Evolutionary conservation across 768 basidiomycete species (phyloP), one percentile per base, ranked within the genome.

Genomic region (Pulveroboletus ravenelii): DNA sequence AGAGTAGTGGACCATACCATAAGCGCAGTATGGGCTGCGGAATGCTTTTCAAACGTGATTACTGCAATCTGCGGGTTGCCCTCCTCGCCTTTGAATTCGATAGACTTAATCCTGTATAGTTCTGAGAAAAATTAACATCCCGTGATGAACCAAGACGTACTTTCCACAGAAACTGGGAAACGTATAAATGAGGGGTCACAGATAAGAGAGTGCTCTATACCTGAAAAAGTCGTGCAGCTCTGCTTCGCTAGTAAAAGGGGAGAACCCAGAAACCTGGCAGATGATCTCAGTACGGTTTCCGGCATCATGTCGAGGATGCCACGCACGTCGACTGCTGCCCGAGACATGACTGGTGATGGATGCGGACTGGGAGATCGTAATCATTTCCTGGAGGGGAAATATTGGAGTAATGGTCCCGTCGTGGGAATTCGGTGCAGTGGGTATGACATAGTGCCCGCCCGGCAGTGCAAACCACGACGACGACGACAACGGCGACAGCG

Each of bases 221-320:
- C 82, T 78, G 74, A 93, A 91, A 71, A 88, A 92, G 55, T 93
- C 85, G 56, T 80, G 71, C 48, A 97, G 76, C 51, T 87, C 80
- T 17, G 73, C 64, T 62, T 88, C 72, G 20, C 79, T 82, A 12
- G 89, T 93, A 36, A 71, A 68, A 2, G 83, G 66, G 6, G 87
- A 70, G 62, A 96, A 79, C 43, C 78, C 79, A 17, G 85, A 77
- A 45, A 95, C 90, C 87, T 92, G 54, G 25, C 1, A 14, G 7
- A 9, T 35, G 17, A 43, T 27, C 41, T 51, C 25, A 51, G 48
- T 6, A 4, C 1, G 10, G 13, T 8, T n/a, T 15, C 18, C 14
- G 41, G 13, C 30, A 38, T 17, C 17, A 31, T 10, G 15, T 3
- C 39, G 9, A 27, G 29, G 34, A 23, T 35, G 30, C 38, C 20